Evolutionary conservation across 805 yeast genomes (phyloP), one percentile per base, ranked within the genome.

Genomic region (Sugiyamaella qingdaonensis): DNA sequence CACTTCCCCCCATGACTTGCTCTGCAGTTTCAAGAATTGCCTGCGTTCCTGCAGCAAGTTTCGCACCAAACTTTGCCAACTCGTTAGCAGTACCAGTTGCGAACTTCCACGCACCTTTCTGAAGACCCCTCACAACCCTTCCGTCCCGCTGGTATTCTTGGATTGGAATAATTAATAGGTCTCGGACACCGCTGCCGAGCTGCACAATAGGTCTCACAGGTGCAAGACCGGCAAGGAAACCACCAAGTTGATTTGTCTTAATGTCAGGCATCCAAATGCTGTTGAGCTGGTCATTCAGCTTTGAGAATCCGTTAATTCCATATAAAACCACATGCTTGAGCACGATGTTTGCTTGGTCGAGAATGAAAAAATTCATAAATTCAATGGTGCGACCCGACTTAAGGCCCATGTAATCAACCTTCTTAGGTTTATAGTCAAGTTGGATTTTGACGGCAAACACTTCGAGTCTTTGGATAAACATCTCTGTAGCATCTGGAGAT

Each of bases 361-460:
- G 74, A 7, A 85, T 84, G 68, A 94, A 91, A 57, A 94, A 80
- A 65, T 94, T 94, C 79, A 89, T 82, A 49, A 94, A 78, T 65
- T 92, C 97, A 2, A 86, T 83, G 0, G 89, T 80, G 56, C 85
- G 89, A 0, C 98, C 98, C 0, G 96, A 85, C 54, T 88, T 75
- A 31, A 91, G 77, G 0, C 96, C 97, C 1, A 82, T 80, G 64
- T 86, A 88, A 66, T 92, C 95, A 29, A 92, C 77, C 59, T 82
- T 86, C 65, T 90, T 90, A 0, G 99, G 98, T 65, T 89, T 90
- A 67, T 94, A 94, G 68, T 94, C 98, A 39, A 94, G 72, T 56
- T 82, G 82, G 18, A 94, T 65, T 46, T 78, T 78, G 3, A 90
- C 76, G 5, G 64, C 66, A 2, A 57, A 50, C 31, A 71, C 55